Conservation (phyloP, 1,284 basidiomycete genomes). For the Sanghuangporus sanghuang region DNA sequence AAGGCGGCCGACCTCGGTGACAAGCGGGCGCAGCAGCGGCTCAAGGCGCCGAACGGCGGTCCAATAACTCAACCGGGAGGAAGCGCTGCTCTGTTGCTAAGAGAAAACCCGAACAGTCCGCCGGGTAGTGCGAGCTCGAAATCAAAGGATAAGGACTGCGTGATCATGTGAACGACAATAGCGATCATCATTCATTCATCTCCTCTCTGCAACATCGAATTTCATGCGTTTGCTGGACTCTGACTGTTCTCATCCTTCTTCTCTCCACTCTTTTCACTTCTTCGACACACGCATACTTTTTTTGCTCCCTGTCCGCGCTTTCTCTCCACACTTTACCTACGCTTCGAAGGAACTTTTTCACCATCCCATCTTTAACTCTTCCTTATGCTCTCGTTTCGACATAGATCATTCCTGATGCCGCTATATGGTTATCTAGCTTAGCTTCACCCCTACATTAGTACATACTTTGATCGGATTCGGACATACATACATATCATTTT, state of each 20-base stretch:
- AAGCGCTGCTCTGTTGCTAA: constrained; percentile 20
- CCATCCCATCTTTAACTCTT: background rate
- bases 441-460: background rate
- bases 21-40: constrained; percentile 84
- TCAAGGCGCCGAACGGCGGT: constrained; percentile 60
- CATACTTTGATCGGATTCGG: background rate
- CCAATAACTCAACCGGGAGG: constrained; percentile 28
- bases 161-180: constrained; percentile 63
- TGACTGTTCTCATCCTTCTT: background rate
- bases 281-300: background rate
- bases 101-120: constrained; percentile 35
- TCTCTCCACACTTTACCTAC: background rate
- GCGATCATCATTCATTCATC: background rate
- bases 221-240: background rate
- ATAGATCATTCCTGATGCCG: background rate
- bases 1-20: constrained; percentile 91
- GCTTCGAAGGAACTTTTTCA: background rate
- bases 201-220: background rate
- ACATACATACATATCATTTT: background rate
- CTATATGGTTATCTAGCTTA: background rate
- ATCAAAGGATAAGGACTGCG: constrained; percentile 69
- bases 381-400: background rate
- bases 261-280: background rate
- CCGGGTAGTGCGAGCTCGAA: constrained; percentile 38
- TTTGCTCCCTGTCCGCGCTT: background rate